Conservation (phyloP, 495 filamentous ascomycete genomes). For the Aspergillus homomorphus region DNA sequence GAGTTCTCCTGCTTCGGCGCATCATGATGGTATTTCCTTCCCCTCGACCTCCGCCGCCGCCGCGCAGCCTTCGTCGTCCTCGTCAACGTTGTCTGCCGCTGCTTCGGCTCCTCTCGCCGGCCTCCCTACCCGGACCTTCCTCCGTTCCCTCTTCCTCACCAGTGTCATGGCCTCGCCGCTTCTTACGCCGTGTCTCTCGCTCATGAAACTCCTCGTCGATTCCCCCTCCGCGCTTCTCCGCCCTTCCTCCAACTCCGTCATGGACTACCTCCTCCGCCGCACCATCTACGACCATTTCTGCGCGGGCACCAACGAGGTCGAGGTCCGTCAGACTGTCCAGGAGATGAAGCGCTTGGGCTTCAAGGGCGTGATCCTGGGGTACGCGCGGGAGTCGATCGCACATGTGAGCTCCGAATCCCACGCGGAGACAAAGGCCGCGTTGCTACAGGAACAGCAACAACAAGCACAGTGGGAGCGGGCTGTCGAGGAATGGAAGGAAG, state of each 20-base stretch:
- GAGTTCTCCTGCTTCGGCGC: not conserved
- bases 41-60: not conserved
- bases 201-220: conserved; percentile 62
- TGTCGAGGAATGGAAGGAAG: conserved; percentile 57
- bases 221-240: conserved; percentile 55
- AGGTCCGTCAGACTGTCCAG: conserved; percentile 58
- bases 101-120: conserved; percentile 53
- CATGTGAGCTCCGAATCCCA: conserved; percentile 29
- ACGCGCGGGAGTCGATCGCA: conserved; percentile 70
- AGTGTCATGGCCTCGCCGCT: conserved; percentile 73
- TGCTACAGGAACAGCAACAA: not conserved
- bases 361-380: conserved; percentile 73
- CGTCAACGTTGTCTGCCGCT: too few species aligned
- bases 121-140: conserved; percentile 63
- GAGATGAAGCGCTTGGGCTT: conserved; percentile 65
- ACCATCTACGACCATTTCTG: conserved; percentile 88
- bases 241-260: conserved; percentile 55
- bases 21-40: not conserved
- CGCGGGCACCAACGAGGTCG: conserved; percentile 62
- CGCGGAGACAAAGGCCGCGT: not conserved
- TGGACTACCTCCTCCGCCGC: conserved; percentile 60
- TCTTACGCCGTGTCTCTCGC: conserved; percentile 56
- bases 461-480: conserved; percentile 19
- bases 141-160: conserved; percentile 72
- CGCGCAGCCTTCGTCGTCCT: not conserved